Evolutionary conservation across 2,329 filamentous ascomycete genomes (phyloP), one percentile per base, ranked within the genome.

Genomic region (Xylaria sp.): DNA sequence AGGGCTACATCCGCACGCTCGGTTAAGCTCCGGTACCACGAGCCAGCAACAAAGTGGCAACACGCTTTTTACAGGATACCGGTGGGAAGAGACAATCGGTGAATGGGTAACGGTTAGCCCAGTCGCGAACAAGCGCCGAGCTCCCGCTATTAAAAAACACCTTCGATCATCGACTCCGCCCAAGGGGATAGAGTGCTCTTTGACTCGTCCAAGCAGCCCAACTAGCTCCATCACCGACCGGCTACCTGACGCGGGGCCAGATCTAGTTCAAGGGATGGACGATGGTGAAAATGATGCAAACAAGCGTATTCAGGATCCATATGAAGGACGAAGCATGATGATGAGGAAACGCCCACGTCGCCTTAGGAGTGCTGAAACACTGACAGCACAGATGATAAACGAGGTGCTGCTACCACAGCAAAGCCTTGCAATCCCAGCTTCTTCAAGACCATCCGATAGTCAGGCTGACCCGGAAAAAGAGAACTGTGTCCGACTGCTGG

Each of bases 21-120:
- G 25, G 39, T 55, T 38, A 42, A 61, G 39, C 13, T 49, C 61
- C 17, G 49, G 53, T 38, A 29, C 57, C 42, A 60, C 42, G 17
- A 63, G 33, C 22, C 57, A 44, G 31, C 44, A 60, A 9, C 62
- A 55, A 15, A 60, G 25, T 20, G 42, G 25, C 15, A 49, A 42
- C 50, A 65, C 70, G 9, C 71, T 76, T 25, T 76, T 77, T 61
- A 74, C 67, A 42, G 74, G 69, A 73, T 86, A 80, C 75, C 76
- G 82, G 36, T 87, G 85, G 85, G 85, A 87, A 72, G 84, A 86
- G 71, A 83, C 81, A 50, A 86, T 87, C 72, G 81, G 83, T 39
- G 85, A 87, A 74, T 88, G 85, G 85, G 81, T 87, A 57, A 83
- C 80, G 20, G 79, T 77, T 44, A 86, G 83, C 50, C 85, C 85